phyloP scores from a whole-genome alignment of 306 rosid species.

The Acacia confusa region DNA sequence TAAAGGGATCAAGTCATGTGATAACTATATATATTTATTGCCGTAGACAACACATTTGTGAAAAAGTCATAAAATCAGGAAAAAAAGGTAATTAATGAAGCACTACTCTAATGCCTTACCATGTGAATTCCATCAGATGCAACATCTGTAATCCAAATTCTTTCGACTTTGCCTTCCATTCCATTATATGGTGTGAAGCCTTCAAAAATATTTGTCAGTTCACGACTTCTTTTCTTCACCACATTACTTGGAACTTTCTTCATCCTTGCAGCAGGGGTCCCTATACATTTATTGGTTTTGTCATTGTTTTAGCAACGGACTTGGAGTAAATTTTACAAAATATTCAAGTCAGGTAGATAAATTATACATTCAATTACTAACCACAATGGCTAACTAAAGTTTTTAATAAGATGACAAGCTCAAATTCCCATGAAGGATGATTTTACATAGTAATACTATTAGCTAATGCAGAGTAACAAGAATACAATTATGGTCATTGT shows the following conservation, averaged over 20 bases:
- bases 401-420: neutral
- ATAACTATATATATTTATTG: constrained; percentile 1
- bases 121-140: constrained; percentile 91
- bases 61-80: constrained; percentile 15
- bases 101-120: constrained; percentile 50
- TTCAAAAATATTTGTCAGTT: constrained; percentile 85
- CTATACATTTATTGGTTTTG: constrained; percentile 40
- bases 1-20: neutral
- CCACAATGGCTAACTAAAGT: neutral
- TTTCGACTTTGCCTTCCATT: constrained; percentile 89
- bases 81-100: constrained; percentile 1
- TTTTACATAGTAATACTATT: neutral
- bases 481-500: neutral
- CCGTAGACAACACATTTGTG: constrained; percentile 19
- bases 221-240: constrained; percentile 95
- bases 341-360: neutral
- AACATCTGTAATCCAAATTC: constrained; percentile 94
- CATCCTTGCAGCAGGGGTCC: constrained; percentile 99
- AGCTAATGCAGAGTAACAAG: neutral
- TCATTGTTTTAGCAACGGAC: neutral
- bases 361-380: neutral
- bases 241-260: constrained; percentile 85
- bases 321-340: neutral
- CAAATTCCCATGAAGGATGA: neutral
- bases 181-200: constrained; percentile 81